phyloP scores from a whole-genome alignment of 2,329 filamentous ascomycete genomes.

The Penicillium rolfsii region DNA sequence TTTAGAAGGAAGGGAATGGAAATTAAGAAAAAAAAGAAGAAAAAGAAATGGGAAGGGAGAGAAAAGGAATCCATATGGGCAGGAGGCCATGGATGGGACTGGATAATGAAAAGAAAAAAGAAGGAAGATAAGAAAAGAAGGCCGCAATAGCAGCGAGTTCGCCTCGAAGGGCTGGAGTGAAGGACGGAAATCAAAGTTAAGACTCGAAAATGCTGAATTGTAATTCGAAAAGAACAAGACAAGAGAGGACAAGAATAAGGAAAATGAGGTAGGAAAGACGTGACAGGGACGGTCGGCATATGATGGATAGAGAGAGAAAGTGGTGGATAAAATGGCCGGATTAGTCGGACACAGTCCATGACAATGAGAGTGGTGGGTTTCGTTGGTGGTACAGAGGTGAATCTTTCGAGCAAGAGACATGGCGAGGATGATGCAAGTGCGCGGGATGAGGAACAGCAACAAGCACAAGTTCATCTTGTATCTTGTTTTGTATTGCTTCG shows the following conservation, averaged over 20 bases:
- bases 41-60: not conserved
- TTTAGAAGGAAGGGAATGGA: not conserved
- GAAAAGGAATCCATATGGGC: too few species aligned
- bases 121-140: conserved; percentile 4
- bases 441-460: not conserved
- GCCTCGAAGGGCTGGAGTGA: conserved; percentile 1
- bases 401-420: not conserved
- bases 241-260: not conserved
- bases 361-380: not conserved
- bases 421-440: not conserved
- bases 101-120: conserved; percentile 9
- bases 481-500: not conserved
- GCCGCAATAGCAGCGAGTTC: not conserved
- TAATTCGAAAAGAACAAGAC: not conserved
- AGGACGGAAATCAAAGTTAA: not conserved
- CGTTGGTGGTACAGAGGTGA: conserved; percentile 1
- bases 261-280: conserved; percentile 11
- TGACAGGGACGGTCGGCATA: conserved; percentile 6
- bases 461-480: not conserved
- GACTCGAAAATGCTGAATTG: conserved; percentile 1
- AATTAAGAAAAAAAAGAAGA: conserved; percentile 8
- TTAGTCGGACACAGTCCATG: not conserved
- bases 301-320: conserved; percentile 21
- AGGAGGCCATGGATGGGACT: too few species aligned
- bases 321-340: not conserved